Evolutionary conservation across 441 rosid genomes (phyloP).

Genomic region (Macaranga tanarius): DNA sequence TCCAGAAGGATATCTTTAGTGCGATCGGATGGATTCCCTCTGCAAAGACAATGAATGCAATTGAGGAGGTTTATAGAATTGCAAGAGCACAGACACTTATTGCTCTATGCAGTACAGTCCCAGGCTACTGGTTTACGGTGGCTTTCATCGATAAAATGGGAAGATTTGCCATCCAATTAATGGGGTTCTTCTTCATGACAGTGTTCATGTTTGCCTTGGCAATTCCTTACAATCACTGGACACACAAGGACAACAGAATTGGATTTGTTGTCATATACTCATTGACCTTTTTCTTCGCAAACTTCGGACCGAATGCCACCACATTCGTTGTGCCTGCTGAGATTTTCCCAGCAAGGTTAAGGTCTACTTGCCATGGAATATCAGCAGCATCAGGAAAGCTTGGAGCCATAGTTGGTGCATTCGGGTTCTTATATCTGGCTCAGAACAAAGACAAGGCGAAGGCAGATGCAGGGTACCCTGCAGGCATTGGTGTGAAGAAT

Average conservation of each 20-base stretch:
- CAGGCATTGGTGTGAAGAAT: slow-evolving; percentile 77
- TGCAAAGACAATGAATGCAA: slow-evolving; percentile 68
- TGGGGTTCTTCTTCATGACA: slow-evolving; percentile 94
- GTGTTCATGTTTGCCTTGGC: slow-evolving; percentile 82
- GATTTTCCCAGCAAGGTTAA: slow-evolving; percentile 81
- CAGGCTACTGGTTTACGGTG: slow-evolving; percentile 87
- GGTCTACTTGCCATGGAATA: slow-evolving; percentile 89
- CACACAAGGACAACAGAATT: slow-evolving; percentile 57
- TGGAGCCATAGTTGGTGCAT: slow-evolving; percentile 86
- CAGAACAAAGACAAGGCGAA: slow-evolving; percentile 60
- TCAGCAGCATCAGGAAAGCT: slow-evolving; percentile 82
- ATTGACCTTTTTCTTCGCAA: slow-evolving; percentile 78
- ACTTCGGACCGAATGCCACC: slow-evolving; percentile 87
- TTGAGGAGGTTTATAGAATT: slow-evolving; percentile 67
- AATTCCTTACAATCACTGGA: slow-evolving; percentile 74
- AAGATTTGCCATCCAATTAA: slow-evolving; percentile 70
- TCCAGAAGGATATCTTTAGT: slow-evolving; percentile 81
- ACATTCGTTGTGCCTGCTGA: slow-evolving; percentile 87
- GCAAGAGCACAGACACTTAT: slow-evolving; percentile 78
- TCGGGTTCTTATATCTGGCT: slow-evolving; percentile 75
- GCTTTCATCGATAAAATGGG: slow-evolving; percentile 64
- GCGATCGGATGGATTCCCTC: slow-evolving; percentile 82
- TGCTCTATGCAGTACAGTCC: slow-evolving; percentile 74
- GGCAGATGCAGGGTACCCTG: slow-evolving; percentile 84
- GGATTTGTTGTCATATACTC: slow-evolving; percentile 72